A percentile compares a stretch with the other conserved stretches of the same genome.
phyloP scores from a whole-genome alignment of 164 flowering plant species.

The Kingdonia uniflora region DNA sequence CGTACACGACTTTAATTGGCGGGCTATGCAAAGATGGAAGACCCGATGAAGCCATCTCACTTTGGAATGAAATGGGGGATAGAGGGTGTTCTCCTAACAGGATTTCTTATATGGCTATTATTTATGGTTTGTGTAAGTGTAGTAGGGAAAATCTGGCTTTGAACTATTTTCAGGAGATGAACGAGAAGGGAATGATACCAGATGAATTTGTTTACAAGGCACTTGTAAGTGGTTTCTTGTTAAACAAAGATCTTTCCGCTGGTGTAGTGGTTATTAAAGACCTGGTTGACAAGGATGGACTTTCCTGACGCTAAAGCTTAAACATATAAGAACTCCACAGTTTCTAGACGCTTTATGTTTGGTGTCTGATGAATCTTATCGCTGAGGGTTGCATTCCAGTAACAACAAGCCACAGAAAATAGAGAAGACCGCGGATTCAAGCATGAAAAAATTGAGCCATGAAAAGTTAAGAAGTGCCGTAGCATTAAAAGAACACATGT shows the following conservation, averaged over 20 bases:
- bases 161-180: constrained; percentile 49
- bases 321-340: constrained; percentile 22
- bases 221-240: constrained; percentile 41
- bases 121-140: constrained; percentile 80
- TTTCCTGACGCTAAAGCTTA: constrained; percentile 41
- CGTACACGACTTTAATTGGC: constrained; percentile 68
- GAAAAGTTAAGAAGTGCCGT: too few species aligned
- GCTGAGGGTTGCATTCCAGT: constrained; percentile 35
- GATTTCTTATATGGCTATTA: constrained; percentile 60
- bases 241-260: constrained; percentile 18
- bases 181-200: constrained; percentile 42
- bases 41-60: constrained; percentile 50
- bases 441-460: too few species aligned
- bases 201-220: constrained; percentile 45
- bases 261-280: constrained; percentile 43
- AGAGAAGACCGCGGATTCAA: too few species aligned
- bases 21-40: constrained; percentile 62
- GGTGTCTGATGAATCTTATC: constrained; percentile 37
- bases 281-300: constrained; percentile 34
- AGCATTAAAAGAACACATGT: too few species aligned
- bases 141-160: constrained; percentile 35
- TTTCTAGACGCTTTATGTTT: constrained; percentile 28
- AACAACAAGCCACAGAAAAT: too few species aligned
- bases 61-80: constrained; percentile 61
- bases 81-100: constrained; percentile 57